Percentiles rank a stretch among this genome's conserved stretches.
phyloP scores from a whole-genome alignment of 2,329 filamentous ascomycete species.

The Sporothrix inflata region DNA sequence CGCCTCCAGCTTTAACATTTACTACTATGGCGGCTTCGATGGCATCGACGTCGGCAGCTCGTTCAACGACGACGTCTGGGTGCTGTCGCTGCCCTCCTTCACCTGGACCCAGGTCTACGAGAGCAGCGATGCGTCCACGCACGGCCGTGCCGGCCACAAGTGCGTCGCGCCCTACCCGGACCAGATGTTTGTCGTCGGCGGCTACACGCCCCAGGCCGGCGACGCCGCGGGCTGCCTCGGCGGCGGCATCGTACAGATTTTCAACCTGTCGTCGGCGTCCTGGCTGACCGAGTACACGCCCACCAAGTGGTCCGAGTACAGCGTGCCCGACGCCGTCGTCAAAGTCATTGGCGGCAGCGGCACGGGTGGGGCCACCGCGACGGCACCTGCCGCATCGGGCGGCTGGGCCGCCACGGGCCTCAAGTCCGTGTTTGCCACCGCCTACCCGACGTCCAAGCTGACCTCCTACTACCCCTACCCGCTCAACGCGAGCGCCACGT shows the following conservation, averaged over 20 bases:
- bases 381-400: slow-evolving; percentile 59
- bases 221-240: slow-evolving; percentile 49
- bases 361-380: slow-evolving; percentile 70
- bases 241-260: slow-evolving; percentile 62
- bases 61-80: slow-evolving; percentile 74
- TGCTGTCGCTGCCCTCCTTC: slow-evolving; percentile 78
- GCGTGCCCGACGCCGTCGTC: slow-evolving; percentile 67
- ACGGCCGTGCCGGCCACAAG: slow-evolving; percentile 70
- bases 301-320: slow-evolving; percentile 64
- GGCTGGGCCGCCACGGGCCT: slow-evolving; percentile 57
- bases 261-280: slow-evolving; percentile 69
- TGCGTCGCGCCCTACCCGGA: slow-evolving; percentile 77
- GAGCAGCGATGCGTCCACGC: slow-evolving; percentile 48
- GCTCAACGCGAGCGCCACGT: slow-evolving; percentile 35
- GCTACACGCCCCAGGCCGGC: slow-evolving; percentile 52
- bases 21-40: slow-evolving; percentile 79
- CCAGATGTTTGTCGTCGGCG: slow-evolving; percentile 79
- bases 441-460: slow-evolving; percentile 62
- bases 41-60: slow-evolving; percentile 47
- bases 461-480: slow-evolving; percentile 64
- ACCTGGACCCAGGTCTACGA: slow-evolving; percentile 67
- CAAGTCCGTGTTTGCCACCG: slow-evolving; percentile 54
- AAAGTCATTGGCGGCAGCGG: slow-evolving; percentile 68
- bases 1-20: slow-evolving; percentile 76
- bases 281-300: slow-evolving; percentile 76